phyloP scores from a whole-genome alignment of 495 filamentous ascomycete genomes.

The Saxispiralis lemnorum region DNA sequence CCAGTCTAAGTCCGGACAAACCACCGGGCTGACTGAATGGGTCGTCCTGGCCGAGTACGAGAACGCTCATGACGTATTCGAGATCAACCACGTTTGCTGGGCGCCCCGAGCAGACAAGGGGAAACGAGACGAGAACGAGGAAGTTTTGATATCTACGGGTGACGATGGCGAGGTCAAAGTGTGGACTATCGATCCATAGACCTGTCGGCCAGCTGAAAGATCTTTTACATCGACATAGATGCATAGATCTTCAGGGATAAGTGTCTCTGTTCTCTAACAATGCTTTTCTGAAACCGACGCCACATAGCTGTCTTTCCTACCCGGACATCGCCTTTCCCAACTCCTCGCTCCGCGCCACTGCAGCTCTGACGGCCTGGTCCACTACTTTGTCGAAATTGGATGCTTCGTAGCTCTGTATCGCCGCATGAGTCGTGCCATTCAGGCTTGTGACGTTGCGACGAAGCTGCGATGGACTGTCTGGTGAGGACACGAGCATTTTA shows the following conservation, averaged over 20 bases:
- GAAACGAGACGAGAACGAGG: conserved; percentile 17
- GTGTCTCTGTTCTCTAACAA: too few relatives aligned
- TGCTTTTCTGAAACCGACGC: too few relatives aligned
- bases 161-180: conserved; percentile 34
- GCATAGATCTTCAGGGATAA: too few relatives aligned
- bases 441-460: background rate
- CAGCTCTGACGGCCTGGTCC: background rate
- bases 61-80: conserved; percentile 72
- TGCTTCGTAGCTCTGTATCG: background rate
- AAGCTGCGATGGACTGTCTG: background rate
- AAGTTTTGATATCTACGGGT: conserved; percentile 53
- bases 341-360: background rate
- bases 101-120: conserved; percentile 27
- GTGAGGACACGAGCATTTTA: background rate
- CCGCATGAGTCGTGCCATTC: background rate
- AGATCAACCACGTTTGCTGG: conserved; percentile 84
- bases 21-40: conserved; percentile 40
- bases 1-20: too few relatives aligned
- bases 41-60: conserved; percentile 42
- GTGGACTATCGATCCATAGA: conserved; percentile 20
- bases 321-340: background rate
- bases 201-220: too few relatives aligned
- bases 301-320: too few relatives aligned
- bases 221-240: too few relatives aligned
- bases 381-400: background rate